Evolutionary conservation across 2,329 filamentous ascomycete genomes (phyloP).

Genomic region (Chaetomiaceae sp.): DNA sequence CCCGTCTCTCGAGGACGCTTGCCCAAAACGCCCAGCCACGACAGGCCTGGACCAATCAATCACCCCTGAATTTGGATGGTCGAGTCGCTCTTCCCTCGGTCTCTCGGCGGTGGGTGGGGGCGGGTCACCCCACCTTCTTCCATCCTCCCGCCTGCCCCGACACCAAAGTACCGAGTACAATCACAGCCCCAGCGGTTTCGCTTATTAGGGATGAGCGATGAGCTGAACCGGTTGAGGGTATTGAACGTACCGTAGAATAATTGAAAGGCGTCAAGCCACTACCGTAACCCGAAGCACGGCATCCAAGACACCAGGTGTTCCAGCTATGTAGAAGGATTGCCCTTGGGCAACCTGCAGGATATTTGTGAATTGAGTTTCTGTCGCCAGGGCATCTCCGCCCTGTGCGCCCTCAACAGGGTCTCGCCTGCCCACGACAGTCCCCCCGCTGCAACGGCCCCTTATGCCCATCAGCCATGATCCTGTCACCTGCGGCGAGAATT

Average conservation of each 20-base stretch:
- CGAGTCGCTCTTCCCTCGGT: constrained; percentile 12
- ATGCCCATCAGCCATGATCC: background rate
- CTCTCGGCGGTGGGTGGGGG: constrained; percentile 21
- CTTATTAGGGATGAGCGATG: too few species aligned
- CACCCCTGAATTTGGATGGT: background rate
- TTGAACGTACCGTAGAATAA: too few species aligned
- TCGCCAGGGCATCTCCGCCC: too few species aligned
- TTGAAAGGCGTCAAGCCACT: too few species aligned
- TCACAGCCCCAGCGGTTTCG: too few species aligned
- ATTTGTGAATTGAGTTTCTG: too few species aligned
- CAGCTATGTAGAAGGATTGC: too few species aligned
- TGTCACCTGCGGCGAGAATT: background rate
- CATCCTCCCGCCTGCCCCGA: background rate
- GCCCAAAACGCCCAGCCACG: constrained; percentile 14
- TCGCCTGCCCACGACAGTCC: background rate
- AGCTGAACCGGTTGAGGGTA: too few species aligned
- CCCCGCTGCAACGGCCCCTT: background rate
- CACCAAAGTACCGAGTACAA: background rate
- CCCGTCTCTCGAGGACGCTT: constrained; percentile 1
- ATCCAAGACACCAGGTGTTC: constrained; percentile 15
- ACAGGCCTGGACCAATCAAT: background rate
- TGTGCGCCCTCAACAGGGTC: background rate
- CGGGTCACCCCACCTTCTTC: constrained; percentile 11
- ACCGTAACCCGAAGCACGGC: background rate
- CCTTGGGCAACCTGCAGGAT: too few species aligned